These are phyloP conservation scores for Silene conica DNA, from an alignment of 148 eudicot genomes.

Conservation along the genomic window DNA sequence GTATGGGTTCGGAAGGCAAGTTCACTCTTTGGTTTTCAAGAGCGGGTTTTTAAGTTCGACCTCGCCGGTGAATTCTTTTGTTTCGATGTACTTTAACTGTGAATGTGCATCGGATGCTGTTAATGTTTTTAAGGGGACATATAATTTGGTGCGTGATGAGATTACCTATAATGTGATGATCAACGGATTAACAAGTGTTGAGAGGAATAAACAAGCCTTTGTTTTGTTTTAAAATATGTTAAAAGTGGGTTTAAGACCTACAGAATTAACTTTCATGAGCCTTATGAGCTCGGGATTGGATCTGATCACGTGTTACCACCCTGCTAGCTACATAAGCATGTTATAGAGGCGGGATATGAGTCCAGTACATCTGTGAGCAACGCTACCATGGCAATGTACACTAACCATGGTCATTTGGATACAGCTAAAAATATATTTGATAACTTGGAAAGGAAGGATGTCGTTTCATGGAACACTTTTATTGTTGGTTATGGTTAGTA, in stretches of 20 bases:
- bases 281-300: conserved; percentile 52
- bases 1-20: conserved; percentile 50
- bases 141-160: conserved; percentile 34
- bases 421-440: conserved; percentile 38
- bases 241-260: conserved; percentile 43
- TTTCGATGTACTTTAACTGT: conserved; percentile 64
- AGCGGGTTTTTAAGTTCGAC: conserved; percentile 46
- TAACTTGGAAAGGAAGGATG: conserved; percentile 50
- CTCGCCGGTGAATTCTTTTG: conserved; percentile 57
- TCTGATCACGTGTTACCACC: conserved; percentile 31
- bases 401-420: conserved; percentile 41
- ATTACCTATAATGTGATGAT: conserved; percentile 81
- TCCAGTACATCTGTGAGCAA: conserved; percentile 57
- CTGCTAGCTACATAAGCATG: conserved; percentile 51
- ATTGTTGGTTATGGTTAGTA: conserved; percentile 55
- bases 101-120: conserved; percentile 40
- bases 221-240: conserved; percentile 52
- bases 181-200: conserved; percentile 48
- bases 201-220: conserved; percentile 49
- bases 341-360: conserved; percentile 57
- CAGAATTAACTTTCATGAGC: conserved; percentile 68
- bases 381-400: conserved; percentile 70
- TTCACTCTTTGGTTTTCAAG: conserved; percentile 51
- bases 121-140: conserved; percentile 48
- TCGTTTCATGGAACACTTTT: conserved; percentile 76